phyloP scores from a whole-genome alignment of 2,329 filamentous ascomycete genomes.

The Trichophyton schoenleinii region DNA sequence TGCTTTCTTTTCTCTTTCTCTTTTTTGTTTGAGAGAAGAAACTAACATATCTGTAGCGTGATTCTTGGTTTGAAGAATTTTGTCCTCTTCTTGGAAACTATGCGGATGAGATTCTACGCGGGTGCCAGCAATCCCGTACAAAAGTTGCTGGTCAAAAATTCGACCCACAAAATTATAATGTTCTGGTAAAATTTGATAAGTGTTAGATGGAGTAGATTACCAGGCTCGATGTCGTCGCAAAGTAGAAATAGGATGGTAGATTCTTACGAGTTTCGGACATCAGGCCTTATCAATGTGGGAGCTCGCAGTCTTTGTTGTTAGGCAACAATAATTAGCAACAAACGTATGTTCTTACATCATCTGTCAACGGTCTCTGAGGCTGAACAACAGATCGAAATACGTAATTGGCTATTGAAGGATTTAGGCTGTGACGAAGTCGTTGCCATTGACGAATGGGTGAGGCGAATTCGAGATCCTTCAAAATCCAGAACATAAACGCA shows the following conservation, averaged over 20 bases:
- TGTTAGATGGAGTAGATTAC: not conserved
- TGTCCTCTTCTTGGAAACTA: not conserved
- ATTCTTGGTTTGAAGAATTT: not conserved
- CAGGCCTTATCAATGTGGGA: not conserved
- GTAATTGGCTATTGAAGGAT: not conserved
- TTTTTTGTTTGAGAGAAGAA: not conserved
- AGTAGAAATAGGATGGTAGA: too few relatives aligned
- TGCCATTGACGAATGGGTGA: not conserved
- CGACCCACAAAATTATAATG: not conserved
- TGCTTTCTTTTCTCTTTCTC: not conserved
- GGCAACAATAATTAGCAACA: not conserved
- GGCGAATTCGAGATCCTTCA: not conserved
- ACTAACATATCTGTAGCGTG: not conserved
- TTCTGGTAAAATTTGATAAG: not conserved
- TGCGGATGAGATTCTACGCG: not conserved
- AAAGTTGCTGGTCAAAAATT: not conserved
- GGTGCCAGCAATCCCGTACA: not conserved
- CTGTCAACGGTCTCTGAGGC: not conserved
- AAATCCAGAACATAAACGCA: not conserved
- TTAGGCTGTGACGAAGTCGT: not conserved
- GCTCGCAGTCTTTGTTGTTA: not conserved
- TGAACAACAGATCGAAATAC: not conserved
- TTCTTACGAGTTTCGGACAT: too few relatives aligned
- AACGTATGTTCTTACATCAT: not conserved
- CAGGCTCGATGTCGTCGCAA: too few relatives aligned